These are phyloP conservation scores for Dissophora ornata DNA, from an alignment of 192 early-diverging fungal genomes.

Conservation along the genomic window DNA sequence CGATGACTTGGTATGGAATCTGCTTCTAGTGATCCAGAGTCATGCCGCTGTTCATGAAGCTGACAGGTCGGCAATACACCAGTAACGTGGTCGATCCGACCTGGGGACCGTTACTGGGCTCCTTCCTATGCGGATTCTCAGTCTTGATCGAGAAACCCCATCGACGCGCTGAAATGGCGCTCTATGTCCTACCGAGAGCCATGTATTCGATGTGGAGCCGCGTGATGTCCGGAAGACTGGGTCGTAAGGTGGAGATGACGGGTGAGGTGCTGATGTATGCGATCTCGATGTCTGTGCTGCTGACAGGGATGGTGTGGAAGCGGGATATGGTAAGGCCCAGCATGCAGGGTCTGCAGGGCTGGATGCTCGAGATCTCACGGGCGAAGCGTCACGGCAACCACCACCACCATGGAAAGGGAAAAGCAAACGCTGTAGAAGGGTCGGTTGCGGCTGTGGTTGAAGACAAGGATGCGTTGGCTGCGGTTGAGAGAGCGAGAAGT, in stretches of 20 bases:
- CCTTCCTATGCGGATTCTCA: constrained; percentile 71
- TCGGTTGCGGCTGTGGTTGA: not conserved
- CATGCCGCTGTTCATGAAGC: constrained; percentile 49
- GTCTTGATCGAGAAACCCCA: constrained; percentile 72
- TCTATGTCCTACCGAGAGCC: constrained; percentile 63
- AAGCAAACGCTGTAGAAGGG: not conserved
- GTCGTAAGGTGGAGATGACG: constrained; percentile 37
- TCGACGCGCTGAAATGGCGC: constrained; percentile 62
- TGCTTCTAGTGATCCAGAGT: constrained; percentile 61
- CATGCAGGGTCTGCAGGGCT: constrained; percentile 62
- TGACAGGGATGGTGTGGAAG: constrained; percentile 60
- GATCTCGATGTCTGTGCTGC: constrained; percentile 59
- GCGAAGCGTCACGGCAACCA: not conserved
- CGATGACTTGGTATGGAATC: constrained; percentile 63
- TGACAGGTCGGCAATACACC: constrained; percentile 36
- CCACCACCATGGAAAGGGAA: not conserved
- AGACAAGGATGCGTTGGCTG: constrained; percentile 18
- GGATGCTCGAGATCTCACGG: constrained; percentile 53
- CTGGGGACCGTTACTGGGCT: constrained; percentile 61
- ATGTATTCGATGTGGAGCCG: constrained; percentile 62
- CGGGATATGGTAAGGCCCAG: constrained; percentile 62
- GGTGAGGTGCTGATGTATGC: constrained; percentile 64
- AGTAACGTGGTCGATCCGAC: constrained; percentile 54
- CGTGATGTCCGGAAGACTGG: constrained; percentile 52
- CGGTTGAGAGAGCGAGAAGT: constrained; percentile 16